phyloP scores from a whole-genome alignment of 768 basidiomycete species.

The Lactarius indigo region DNA sequence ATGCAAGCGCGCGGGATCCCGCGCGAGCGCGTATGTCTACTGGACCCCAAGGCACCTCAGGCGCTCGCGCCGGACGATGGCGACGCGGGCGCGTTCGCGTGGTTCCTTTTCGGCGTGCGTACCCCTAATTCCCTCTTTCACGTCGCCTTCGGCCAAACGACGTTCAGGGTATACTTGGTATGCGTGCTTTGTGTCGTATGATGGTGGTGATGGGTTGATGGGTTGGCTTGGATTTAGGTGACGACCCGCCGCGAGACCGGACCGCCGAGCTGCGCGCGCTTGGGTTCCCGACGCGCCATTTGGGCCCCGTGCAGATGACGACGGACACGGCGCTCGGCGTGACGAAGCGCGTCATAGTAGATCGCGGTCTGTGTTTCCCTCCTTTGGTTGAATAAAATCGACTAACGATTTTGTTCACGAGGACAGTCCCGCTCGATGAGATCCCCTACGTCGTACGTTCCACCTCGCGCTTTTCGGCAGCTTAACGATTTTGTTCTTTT shows the following conservation, averaged over 20 bases:
- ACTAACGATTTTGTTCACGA: background rate
- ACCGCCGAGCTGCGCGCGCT: slow-evolving; percentile 83
- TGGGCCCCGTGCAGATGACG: slow-evolving; percentile 94
- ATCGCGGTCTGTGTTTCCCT: slow-evolving; percentile 46
- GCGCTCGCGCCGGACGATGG: slow-evolving; percentile 74
- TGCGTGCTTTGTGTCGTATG: background rate
- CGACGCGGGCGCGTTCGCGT: slow-evolving; percentile 61
- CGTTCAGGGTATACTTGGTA: slow-evolving; percentile 69
- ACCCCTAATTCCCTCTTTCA: too few relatives aligned
- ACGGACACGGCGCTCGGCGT: slow-evolving; percentile 96
- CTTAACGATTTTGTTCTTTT: background rate
- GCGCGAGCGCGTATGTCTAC: slow-evolving; percentile 72
- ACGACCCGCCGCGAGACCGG: slow-evolving; percentile 93
- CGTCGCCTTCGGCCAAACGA: too few relatives aligned
- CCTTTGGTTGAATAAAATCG: background rate
- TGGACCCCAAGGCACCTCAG: slow-evolving; percentile 85
- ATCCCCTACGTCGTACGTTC: slow-evolving; percentile 70
- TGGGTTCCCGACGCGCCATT: slow-evolving; percentile 83
- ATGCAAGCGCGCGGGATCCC: slow-evolving; percentile 43
- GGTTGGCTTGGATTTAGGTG: slow-evolving; percentile 49
- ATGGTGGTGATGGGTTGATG: background rate
- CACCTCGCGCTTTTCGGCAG: background rate
- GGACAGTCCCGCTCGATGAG: slow-evolving; percentile 56
- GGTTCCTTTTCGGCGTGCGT: slow-evolving; percentile 81
- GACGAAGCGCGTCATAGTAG: slow-evolving; percentile 76